Conservation (phyloP, 2,329 filamentous ascomycete species). For the Metarhizium brunneum region DNA sequence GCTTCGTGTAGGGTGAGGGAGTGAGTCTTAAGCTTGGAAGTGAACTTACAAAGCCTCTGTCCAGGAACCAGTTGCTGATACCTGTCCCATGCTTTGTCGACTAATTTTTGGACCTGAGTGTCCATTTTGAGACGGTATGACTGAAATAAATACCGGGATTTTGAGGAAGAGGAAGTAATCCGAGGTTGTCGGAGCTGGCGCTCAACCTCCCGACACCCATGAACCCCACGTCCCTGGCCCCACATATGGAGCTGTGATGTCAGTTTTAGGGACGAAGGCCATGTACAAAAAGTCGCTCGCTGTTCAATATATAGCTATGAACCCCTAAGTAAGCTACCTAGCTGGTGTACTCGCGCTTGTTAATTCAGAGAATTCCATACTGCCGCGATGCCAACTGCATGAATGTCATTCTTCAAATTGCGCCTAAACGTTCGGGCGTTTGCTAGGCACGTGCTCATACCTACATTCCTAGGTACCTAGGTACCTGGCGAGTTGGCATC, state of each 20-base stretch:
- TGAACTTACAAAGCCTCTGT: conserved; percentile 38
- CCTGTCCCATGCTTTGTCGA: conserved; percentile 63
- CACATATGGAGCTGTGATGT: not conserved
- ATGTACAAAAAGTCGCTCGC: too few relatives aligned
- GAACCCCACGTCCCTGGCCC: not conserved
- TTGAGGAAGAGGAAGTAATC: not conserved
- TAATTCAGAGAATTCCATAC: too few relatives aligned
- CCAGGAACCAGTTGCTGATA: conserved; percentile 40
- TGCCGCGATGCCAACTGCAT: too few relatives aligned
- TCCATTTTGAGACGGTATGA: conserved; percentile 49
- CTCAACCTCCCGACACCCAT: not conserved
- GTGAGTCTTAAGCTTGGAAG: not conserved
- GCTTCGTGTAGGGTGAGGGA: not conserved
- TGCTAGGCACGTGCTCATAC: too few relatives aligned
- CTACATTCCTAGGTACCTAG: too few relatives aligned
- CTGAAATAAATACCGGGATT: not conserved
- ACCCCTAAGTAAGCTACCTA: too few relatives aligned
- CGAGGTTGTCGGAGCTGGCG: not conserved
- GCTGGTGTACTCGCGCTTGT: too few relatives aligned
- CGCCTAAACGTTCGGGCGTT: too few relatives aligned
- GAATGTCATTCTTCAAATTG: too few relatives aligned
- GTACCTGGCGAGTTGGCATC: too few relatives aligned
- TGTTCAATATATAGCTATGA: too few relatives aligned
- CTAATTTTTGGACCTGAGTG: conserved; percentile 59
- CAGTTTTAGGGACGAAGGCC: not conserved